Evolutionary conservation across 108 stramenopile genomes (phyloP).

Genomic region (Cylindrotheca closterium): DNA sequence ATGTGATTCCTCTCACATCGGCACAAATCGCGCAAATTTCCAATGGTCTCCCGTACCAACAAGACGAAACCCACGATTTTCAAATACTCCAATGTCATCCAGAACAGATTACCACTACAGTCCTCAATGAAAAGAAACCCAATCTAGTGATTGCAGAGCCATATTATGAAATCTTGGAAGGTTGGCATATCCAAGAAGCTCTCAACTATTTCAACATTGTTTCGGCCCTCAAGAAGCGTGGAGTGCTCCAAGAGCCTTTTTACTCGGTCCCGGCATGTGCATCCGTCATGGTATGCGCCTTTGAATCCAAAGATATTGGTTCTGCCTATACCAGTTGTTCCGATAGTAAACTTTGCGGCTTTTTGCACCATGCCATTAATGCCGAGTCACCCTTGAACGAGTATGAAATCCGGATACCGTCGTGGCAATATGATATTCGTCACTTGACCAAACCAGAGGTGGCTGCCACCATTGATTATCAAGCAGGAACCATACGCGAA

Average conservation of each 20-base stretch:
- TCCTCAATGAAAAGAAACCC: slow-evolving; percentile 1
- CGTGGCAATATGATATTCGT: slow-evolving; percentile 67
- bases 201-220: slow-evolving; percentile 70
- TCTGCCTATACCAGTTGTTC: slow-evolving; percentile 46
- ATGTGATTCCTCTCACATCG: slow-evolving; percentile 40
- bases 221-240: slow-evolving; percentile 38
- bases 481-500: slow-evolving; percentile 4
- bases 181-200: slow-evolving; percentile 78
- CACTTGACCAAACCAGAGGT: slow-evolving; percentile 40
- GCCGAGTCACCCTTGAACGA: slow-evolving; percentile 41
- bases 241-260: slow-evolving; percentile 36
- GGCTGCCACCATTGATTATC: slow-evolving; percentile 52
- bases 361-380: slow-evolving; percentile 56
- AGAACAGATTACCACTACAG: slow-evolving; percentile 5
- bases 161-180: slow-evolving; percentile 74
- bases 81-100: slow-evolving; percentile 31
- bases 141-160: slow-evolving; percentile 78
- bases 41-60: slow-evolving; percentile 41
- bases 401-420: slow-evolving; percentile 51
- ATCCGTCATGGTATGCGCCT: slow-evolving; percentile 65
- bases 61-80: slow-evolving; percentile 2
- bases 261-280: slow-evolving; percentile 51
- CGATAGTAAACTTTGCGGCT: slow-evolving; percentile 45
- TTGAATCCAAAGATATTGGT: slow-evolving; percentile 48
- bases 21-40: slow-evolving; percentile 71